phyloP scores from a whole-genome alignment of 306 rosid genomes.

The Vicia sativa region DNA sequence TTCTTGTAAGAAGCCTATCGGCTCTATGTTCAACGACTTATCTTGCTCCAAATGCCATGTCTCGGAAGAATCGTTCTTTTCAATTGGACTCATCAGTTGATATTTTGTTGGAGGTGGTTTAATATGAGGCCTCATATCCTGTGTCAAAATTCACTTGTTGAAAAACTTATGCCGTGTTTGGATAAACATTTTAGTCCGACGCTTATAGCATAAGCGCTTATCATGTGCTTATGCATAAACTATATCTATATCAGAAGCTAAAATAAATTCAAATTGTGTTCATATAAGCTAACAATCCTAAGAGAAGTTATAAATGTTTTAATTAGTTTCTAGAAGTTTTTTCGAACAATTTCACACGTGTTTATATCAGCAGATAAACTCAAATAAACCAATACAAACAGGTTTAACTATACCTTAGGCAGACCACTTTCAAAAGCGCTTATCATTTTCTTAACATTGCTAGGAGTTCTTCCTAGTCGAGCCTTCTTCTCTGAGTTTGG shows the following conservation, averaged over 20 bases:
- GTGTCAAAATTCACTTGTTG: constrained; percentile 37
- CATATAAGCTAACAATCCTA: background rate
- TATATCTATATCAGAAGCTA: background rate
- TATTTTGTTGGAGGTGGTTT: constrained; percentile 51
- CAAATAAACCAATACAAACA: background rate
- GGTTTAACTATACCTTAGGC: constrained; percentile 59
- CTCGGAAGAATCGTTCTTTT: constrained; percentile 37
- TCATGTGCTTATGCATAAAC: background rate
- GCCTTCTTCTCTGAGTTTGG: constrained; percentile 34
- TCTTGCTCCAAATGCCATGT: constrained; percentile 31
- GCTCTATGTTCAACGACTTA: constrained; percentile 30
- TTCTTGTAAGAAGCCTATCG: constrained; percentile 25
- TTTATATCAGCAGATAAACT: background rate
- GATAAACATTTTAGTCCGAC: background rate
- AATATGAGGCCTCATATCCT: constrained; percentile 62
- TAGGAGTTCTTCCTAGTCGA: constrained; percentile 44
- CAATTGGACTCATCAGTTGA: constrained; percentile 35
- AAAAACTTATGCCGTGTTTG: background rate
- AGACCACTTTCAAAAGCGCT: constrained; percentile 71
- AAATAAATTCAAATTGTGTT: background rate
- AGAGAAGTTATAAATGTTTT: background rate
- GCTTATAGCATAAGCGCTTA: background rate
- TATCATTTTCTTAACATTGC: constrained; percentile 69
- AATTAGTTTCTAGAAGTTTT: background rate
- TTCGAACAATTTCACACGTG: background rate